A percentile compares a stretch with the other conserved stretches of the same genome.
These are phyloP conservation scores for Hypholoma sublateritium DNA, from an alignment of 768 basidiomycete genomes.

Conservation along the genomic window DNA sequence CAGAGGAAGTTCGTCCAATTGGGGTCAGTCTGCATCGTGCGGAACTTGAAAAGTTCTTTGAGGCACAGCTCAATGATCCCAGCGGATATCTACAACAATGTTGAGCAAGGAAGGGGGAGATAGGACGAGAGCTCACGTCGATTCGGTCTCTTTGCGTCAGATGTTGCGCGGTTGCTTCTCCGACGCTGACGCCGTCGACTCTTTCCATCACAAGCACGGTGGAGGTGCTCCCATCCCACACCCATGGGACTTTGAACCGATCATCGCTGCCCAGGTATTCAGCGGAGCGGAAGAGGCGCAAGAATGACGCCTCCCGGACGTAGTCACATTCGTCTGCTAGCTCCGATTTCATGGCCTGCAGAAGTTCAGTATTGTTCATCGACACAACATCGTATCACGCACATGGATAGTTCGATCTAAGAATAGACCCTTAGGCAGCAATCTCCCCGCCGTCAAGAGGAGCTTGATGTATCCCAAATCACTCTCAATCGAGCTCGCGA, in stretches of 20 bases:
- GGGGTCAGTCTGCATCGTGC: constrained; percentile 97
- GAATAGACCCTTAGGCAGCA: constrained; percentile 88
- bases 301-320: constrained; percentile 72
- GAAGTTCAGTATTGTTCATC: not conserved
- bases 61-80: constrained; percentile 84
- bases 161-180: constrained; percentile 53
- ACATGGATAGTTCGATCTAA: constrained; percentile 85
- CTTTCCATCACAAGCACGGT: constrained; percentile 89
- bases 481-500: constrained; percentile 80
- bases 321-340: constrained; percentile 94
- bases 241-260: constrained; percentile 83
- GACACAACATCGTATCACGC: constrained; percentile 9
- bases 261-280: constrained; percentile 53
- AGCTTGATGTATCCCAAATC: constrained; percentile 86
- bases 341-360: constrained; percentile 86
- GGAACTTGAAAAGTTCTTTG: constrained; percentile 86
- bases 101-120: not conserved
- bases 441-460: constrained; percentile 73
- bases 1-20: constrained; percentile 99
- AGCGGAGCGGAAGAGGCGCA: constrained; percentile 56
- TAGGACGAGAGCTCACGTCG: constrained; percentile 46
- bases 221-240: constrained; percentile 78
- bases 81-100: constrained; percentile 66
- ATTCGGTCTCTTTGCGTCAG: constrained; percentile 68
- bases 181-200: constrained; percentile 80